A percentile compares a stretch with the other conserved stretches of the same genome.
Evolutionary conservation across 139 green algal species (phyloP).

Genomic region (Tetratostichococcus sp.): DNA sequence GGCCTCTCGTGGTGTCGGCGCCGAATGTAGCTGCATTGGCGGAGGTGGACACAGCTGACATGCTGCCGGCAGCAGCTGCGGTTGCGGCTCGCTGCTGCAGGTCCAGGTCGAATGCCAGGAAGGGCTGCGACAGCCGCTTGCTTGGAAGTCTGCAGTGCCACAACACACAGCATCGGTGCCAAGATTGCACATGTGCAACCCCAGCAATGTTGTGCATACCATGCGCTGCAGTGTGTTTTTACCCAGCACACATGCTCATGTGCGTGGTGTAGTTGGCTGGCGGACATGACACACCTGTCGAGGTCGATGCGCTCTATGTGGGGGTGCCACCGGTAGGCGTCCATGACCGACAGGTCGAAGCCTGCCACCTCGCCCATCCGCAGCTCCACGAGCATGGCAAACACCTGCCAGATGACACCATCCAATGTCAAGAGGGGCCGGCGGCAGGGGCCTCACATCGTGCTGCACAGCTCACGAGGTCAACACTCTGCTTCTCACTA

Average conservation of each 20-base stretch:
- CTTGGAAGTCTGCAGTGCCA: slow-evolving; percentile 13
- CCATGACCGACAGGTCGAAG: slow-evolving; percentile 62
- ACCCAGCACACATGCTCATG: no score
- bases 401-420: slow-evolving; percentile 11
- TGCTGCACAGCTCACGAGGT: no score
- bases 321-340: slow-evolving; percentile 70
- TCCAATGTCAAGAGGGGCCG: no score
- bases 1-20: no score
- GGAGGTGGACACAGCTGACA: no score
- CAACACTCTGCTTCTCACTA: no score
- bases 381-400: slow-evolving; percentile 42
- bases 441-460: background rate
- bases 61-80: no score
- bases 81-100: slow-evolving; percentile 33
- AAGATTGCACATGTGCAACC: no score
- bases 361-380: slow-evolving; percentile 33
- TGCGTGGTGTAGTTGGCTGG: no score
- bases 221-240: no score
- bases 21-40: no score
- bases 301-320: slow-evolving; percentile 42
- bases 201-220: no score
- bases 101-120: slow-evolving; percentile 45
- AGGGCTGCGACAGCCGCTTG: slow-evolving; percentile 39
- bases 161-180: background rate
- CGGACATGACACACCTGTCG: background rate